Percentiles rank a stretch among this genome's conserved stretches.
Conservation (phyloP, 768 basidiomycete species). For the Termitomyces bulborhizus region DNA sequence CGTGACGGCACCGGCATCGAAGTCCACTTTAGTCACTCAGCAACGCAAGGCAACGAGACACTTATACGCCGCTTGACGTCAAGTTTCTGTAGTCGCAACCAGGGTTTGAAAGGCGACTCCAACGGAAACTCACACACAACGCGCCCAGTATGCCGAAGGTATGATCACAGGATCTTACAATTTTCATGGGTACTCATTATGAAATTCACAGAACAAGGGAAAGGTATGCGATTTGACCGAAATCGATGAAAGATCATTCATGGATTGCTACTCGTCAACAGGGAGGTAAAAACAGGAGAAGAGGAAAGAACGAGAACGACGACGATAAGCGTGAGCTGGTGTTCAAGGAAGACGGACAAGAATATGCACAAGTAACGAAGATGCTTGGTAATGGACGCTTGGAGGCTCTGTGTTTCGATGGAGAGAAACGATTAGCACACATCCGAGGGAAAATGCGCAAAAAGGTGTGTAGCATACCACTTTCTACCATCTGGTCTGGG, state of each 20-base stretch:
- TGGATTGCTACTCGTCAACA: constrained; percentile 22
- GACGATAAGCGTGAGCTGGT: constrained; percentile 98
- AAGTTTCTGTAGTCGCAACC: constrained; percentile 8
- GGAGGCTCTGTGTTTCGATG: constrained; percentile 96
- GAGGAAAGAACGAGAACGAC: constrained; percentile 99
- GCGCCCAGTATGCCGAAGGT: constrained; percentile 46
- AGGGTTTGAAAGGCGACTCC: constrained; percentile 6
- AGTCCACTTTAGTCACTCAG: neutral
- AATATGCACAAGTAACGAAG: constrained; percentile 97
- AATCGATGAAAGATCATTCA: neutral
- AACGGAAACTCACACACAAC: constrained; percentile 6
- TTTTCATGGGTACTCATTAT: constrained; percentile 10
- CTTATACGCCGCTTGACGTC: neutral
- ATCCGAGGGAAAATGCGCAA: constrained; percentile 99
- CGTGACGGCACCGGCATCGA: constrained; percentile 9
- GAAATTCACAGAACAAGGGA: constrained; percentile 58
- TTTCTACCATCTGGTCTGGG: constrained; percentile 2
- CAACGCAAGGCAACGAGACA: neutral
- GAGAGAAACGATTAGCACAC: constrained; percentile 95
- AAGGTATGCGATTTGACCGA: constrained; percentile 40
- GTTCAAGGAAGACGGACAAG: constrained; percentile 98
- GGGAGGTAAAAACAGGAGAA: constrained; percentile 99
- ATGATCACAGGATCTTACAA: constrained; percentile 10
- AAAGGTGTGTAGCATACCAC: constrained; percentile 59
- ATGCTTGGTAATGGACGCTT: constrained; percentile 98